Evolutionary conservation across 2,329 filamentous ascomycete genomes (phyloP).

Genomic region (Camptophora hylomeconis): DNA sequence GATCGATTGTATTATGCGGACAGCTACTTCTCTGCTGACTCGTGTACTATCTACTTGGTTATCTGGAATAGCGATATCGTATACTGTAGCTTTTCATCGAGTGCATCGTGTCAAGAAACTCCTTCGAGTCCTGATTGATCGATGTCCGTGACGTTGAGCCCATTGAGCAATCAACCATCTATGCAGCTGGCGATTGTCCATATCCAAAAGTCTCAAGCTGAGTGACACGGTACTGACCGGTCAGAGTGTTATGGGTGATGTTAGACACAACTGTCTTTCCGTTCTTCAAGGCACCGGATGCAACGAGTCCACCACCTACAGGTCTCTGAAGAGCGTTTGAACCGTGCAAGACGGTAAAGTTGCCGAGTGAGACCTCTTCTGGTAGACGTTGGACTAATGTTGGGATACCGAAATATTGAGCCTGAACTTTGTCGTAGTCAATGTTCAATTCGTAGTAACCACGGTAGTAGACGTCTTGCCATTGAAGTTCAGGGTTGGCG

Average conservation of each 20-base stretch:
- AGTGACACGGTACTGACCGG: conserved; percentile 21
- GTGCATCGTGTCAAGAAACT: too few species aligned
- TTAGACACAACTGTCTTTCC: conserved; percentile 22
- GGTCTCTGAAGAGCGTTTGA: conserved; percentile 43
- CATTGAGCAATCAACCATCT: not conserved
- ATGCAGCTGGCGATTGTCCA: not conserved
- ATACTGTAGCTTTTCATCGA: too few species aligned
- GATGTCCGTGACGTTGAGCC: not conserved
- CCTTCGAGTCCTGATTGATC: too few species aligned
- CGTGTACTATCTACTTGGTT: too few species aligned
- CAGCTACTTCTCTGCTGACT: too few species aligned
- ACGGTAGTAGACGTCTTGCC: conserved; percentile 61
- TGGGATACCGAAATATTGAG: conserved; percentile 52
- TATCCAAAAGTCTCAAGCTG: conserved; percentile 7
- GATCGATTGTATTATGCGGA: too few species aligned
- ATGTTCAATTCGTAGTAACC: conserved; percentile 58
- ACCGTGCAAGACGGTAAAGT: conserved; percentile 53
- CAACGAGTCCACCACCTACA: conserved; percentile 28
- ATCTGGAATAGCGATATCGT: too few species aligned
- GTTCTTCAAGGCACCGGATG: conserved; percentile 24
- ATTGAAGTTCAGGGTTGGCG: conserved; percentile 53
- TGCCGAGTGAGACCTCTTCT: conserved; percentile 53
- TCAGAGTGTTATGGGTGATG: conserved; percentile 23
- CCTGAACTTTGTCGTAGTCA: conserved; percentile 43
- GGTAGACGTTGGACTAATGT: conserved; percentile 46